Evolutionary conservation across 441 rosid species (phyloP), one percentile per base, ranked within the genome.

Genomic region (Gossypium schwendimanii): DNA sequence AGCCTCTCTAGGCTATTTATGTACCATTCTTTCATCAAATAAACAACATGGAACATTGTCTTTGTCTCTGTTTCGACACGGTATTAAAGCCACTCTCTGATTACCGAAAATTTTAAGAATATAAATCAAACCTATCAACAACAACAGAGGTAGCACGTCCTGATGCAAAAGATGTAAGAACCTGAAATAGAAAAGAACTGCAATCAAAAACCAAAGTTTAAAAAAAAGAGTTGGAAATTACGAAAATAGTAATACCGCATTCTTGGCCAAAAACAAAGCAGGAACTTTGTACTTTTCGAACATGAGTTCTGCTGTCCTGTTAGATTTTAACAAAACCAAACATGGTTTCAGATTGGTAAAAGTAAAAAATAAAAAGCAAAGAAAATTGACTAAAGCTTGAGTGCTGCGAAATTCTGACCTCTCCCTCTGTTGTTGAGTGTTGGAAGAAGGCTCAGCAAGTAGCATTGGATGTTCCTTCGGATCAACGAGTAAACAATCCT

Each of bases 381-480:
- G 17, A 15, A 50, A 28, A 52, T 68, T 68, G 18, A 68, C 12
- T 28, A 50, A 39, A 28, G 45, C 60, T 28, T 1, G 47, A 28
- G 47, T 4, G 39, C 2, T 2, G 6, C 15, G 15, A 44, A 64
- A 73, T 4, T 54, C 31, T 4, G 47, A 96, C 99, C 87, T 93
- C 84, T 96, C 99, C 85, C 99, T 87, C 78, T 93, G 97, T 54
- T 90, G 97, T 78, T 89, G 99, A 49, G 83, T 80, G 87, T 91
- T 96, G 21, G 86, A 87, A 65, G 97, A 93, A 81, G 96, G 98
- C 76, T 96, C 99, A 4, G 99, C 97, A 74, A 96, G 92, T 75
- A 96, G 87, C 99, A 96, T 91, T 10, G 99, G 99, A 76, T 93
- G 99, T 85, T 96, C 99, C 82, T 83, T 93, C 3, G 99, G 96